Base-by-base conservation (phyloP, 106 monocot genomes). In the Dioscorea alata region DNA sequence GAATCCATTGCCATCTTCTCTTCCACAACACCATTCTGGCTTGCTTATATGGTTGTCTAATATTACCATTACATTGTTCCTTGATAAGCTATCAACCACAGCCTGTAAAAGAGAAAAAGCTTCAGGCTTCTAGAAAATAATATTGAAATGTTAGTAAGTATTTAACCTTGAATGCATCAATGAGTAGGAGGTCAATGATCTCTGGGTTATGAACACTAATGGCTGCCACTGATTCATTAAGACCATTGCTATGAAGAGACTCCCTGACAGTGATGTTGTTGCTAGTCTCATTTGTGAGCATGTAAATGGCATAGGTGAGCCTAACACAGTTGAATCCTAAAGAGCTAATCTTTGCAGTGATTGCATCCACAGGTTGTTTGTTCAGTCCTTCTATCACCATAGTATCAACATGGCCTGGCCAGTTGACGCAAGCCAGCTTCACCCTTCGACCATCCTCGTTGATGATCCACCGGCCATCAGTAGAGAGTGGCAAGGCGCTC, bases 41-140 rank as follows among this genome's bases (percentile, higher is more conserved):
- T 87, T 91, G 82, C 81, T 91, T 25, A 86, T 54, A 57, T 91
- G 90, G 35, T 91, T 91, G 69, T 91, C 90, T 64, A 91, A 68
- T 69, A 91, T 87, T 20, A 91, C 87, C 86, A 91, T 87, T 49
- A 91, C 49, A 24, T 74, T 74, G 75, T 84, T 84, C 4, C 70
- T 59, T 0, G 61, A 79, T 24, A 91, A 33, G 61, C 61, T 87
- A 10, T 61, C 48, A 12, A 91, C 84, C 34, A 86, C 90, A 13
- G 66, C 76, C 90, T 87, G 82, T 53, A 17, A 10, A 20, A 64
- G 48, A 42, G 42, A 42, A 10, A 42, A 0, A 6, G 6, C 10
- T 3, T 42, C 42, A 42, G 10, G 10, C 42, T 42, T 8, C 1
- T 6, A 42, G 4, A 42, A 42, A 42, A 42, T 10, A 8, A 42